Conservation (phyloP, 108 stramenopile species). For the Cyclotella cryptica region DNA sequence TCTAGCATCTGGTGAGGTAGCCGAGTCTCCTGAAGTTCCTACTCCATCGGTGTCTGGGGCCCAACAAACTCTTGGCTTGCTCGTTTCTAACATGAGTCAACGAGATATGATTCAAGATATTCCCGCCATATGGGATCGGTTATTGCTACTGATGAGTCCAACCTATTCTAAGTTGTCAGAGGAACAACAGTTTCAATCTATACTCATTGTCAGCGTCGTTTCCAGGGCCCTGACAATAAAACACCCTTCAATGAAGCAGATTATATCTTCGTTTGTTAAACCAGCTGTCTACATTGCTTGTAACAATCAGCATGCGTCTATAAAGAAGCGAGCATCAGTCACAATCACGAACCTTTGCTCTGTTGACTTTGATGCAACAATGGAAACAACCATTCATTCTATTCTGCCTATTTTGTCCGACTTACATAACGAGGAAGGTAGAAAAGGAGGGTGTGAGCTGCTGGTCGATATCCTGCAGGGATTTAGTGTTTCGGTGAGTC, state of each 20-base stretch:
- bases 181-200: constrained; percentile 22
- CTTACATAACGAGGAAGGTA: constrained; percentile 44
- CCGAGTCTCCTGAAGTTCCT: background rate
- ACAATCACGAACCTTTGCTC: constrained; percentile 45
- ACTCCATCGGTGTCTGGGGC: constrained; percentile 23
- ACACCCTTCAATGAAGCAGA: background rate
- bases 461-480: constrained; percentile 49
- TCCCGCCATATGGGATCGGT: constrained; percentile 35
- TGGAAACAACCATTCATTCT: constrained; percentile 31
- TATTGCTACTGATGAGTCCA: constrained; percentile 18
- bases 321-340: constrained; percentile 33
- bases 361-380: constrained; percentile 32
- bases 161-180: constrained; percentile 11
- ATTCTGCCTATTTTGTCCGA: constrained; percentile 29
- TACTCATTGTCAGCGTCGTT: constrained; percentile 41
- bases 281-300: constrained; percentile 41
- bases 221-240: constrained; percentile 32
- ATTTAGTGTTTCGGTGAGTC: constrained; percentile 53
- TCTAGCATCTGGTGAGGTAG: constrained; percentile 40
- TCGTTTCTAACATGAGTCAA: constrained; percentile 27
- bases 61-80: constrained; percentile 34
- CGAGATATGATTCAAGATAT: constrained; percentile 29
- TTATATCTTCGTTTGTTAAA: constrained; percentile 24
- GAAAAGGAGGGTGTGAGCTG: constrained; percentile 46
- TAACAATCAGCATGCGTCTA: constrained; percentile 9